Evolutionary conservation across 2,329 filamentous ascomycete genomes (phyloP).

Genomic region (Cercospora canescens): DNA sequence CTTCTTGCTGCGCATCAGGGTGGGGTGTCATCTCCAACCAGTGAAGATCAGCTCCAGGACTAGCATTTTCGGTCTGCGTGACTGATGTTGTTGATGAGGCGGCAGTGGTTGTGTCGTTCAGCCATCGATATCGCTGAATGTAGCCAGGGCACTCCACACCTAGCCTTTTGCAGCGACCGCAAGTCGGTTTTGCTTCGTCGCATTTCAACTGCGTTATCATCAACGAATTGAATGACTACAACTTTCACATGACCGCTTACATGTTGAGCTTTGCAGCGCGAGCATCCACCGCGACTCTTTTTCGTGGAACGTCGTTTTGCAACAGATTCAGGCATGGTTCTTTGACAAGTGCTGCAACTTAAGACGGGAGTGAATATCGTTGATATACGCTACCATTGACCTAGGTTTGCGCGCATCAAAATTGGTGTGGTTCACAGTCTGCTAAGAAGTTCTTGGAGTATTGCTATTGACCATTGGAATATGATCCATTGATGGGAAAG

Average conservation of each 20-base stretch:
- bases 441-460: neutral
- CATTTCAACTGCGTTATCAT: conserved; percentile 15
- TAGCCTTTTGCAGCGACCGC: conserved; percentile 14
- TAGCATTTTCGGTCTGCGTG: neutral
- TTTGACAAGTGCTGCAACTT: neutral
- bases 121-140: conserved; percentile 15
- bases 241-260: neutral
- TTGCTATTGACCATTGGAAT: neutral
- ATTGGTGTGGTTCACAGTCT: neutral
- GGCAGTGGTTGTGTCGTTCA: conserved; percentile 9
- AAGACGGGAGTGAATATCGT: neutral
- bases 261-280: conserved; percentile 21
- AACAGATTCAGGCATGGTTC: conserved; percentile 7
- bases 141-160: conserved; percentile 15
- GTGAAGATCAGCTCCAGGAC: conserved; percentile 1
- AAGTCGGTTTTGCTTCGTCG: conserved; percentile 17
- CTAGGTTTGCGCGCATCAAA: neutral
- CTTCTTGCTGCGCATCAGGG: neutral
- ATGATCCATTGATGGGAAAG: neutral
- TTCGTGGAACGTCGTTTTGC: conserved; percentile 13
- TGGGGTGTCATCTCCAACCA: conserved; percentile 9
- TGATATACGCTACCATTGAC: neutral
- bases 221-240: neutral
- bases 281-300: conserved; percentile 16
- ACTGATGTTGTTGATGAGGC: neutral